Evolutionary conservation across 352 stramenopile species (phyloP), one percentile per base, ranked within the genome.

Genomic region (Globisporangium spiculum): DNA sequence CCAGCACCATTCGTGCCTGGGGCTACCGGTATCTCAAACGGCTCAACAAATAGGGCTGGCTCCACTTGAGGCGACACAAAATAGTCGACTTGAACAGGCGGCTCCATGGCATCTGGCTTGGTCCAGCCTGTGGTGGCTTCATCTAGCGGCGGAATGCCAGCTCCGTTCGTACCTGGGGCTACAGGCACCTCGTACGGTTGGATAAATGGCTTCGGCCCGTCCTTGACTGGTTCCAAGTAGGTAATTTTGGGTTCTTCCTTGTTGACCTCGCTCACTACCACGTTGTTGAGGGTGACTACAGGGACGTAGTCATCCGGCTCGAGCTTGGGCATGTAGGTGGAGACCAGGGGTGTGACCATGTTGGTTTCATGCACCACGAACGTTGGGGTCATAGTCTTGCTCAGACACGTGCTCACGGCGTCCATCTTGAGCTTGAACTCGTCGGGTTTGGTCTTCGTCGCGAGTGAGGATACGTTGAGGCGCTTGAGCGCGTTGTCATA

Each of bases 261-360:
- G 32, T 10, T 36, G 32, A 36, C 32, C 8, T 7, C 0, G 4
- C 8, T 36, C 32, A 36, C 32, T 27, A 2, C 26, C 32, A 36
- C 32, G 32, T 41, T 32, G n/a, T 48, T 38, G 3, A 53, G 41
- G 0, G 38, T 32, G 24, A 38, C 22, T 22, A 26, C 24, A 12
- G 62, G 12, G 53, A 63, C 60, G 36, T 68, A 53, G 38, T 61
- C 53, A 2, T 36, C 32, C 32, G 54, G 3, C 7, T 68, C 63
- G 24, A 63, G 38, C 18, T 68, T 32, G 3, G 63, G 63, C 14
- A 63, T 27, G 53, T 68, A 68, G 8, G 30, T 62, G 20, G 63
- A 57, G 8, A 63, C 24, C 18, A 27, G 9, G 1, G 53, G 63
- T 7, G 54, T 48, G 24, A 68, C 26, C 8, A 46, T 56, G 26